Evolutionary conservation across 805 yeast species (phyloP), one percentile per base, ranked within the genome.

Genomic region (Candida broadrunensis): DNA sequence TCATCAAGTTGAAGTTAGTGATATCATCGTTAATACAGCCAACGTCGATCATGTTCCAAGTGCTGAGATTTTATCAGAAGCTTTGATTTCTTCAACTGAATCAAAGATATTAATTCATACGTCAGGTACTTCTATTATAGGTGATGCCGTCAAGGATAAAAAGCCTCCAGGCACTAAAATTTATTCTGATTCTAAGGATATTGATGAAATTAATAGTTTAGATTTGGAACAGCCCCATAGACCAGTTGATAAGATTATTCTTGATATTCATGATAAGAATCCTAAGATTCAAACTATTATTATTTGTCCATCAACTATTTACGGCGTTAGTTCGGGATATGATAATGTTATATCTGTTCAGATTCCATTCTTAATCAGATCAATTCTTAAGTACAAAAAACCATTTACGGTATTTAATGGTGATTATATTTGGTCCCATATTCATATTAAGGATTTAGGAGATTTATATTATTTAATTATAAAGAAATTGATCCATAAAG

Each of bases 381-480:
- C 52, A 15, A 45, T 59, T 17, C 35, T 45, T 20, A 39, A 47
- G 37, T 39, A 46, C 36, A 44, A 51, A 19, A 44, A 56, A 37
- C 54, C 53, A 5, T 60, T 56, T 37, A 45, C 54, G 11, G 63
- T 62, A 15, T 57, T 56, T 26, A 40, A 46, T n/a, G 70, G 72
- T 7, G 39, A 55, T 11, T 56, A 56, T 26, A 46, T 52, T 31
- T 67, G 73, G 73, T 54, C 55, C 34, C 63, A 59, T 35, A 54
- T 67, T n/a, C 64, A 66, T 43, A 54, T 67, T 26, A 37, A 48
- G 14, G 70, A 66, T 42, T 47, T 67, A 26, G 68, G 66, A 5
- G 50, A 51, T 1, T 51, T 65, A 33, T 65, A 60, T 47, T 26
- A 30, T 11, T 42, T 58, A 18, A 37, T 67, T 8, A 39, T 65